Base-by-base conservation (phyloP, 169 alveolate genomes). In the Neospora caninum region DNA sequence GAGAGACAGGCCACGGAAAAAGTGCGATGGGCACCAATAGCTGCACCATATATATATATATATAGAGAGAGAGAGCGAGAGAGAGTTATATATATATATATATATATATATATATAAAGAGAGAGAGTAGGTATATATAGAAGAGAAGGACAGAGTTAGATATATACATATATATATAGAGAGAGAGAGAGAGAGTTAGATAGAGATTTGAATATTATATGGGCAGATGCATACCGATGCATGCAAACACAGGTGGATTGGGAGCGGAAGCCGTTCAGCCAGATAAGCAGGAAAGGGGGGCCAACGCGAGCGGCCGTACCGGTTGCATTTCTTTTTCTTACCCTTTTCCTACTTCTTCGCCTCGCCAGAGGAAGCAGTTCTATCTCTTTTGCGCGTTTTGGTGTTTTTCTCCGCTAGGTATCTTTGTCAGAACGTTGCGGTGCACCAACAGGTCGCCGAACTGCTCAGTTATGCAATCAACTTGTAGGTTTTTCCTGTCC, bases 381-480 rank as follows among this genome's bases (percentile, higher is more conserved):
- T 9, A 7, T 22, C 16, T 1, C 73, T 16, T 64, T 9, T 27
- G 73, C 73, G 16, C n/a, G 34, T 22, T 13, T 64, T 7, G 31
- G 73, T 64, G 4, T 9, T 1, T 22, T 22, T 64, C 7, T 49
- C 13, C 58, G 4, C 22, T 27, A 64, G 73, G 73, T 64, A 64
- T 27, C n/a, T 64, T 16, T 64, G 73, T 64, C 73, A 64, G 73
- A 64, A 64, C n/a, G 34, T 29, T 29, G 34, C 34, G 20, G 73
- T 78, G n/a, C 39, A 78, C 27, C 86, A 36, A 16, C 86, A 78
- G 45, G 86, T 78, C 86, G 86, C 86, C n/a, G 49, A 78, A 38
- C 86, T 78, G 22, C 86, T 78, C 86, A 78, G 86, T 43, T 78
- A 78, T n/a, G 86, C 86, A 7, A 78, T 78, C 86, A 78, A 43